A percentile compares a stretch with the other conserved stretches of the same genome.
Conservation (phyloP, 202 grass and related monocot genomes). For the Zoysia matrella region DNA sequence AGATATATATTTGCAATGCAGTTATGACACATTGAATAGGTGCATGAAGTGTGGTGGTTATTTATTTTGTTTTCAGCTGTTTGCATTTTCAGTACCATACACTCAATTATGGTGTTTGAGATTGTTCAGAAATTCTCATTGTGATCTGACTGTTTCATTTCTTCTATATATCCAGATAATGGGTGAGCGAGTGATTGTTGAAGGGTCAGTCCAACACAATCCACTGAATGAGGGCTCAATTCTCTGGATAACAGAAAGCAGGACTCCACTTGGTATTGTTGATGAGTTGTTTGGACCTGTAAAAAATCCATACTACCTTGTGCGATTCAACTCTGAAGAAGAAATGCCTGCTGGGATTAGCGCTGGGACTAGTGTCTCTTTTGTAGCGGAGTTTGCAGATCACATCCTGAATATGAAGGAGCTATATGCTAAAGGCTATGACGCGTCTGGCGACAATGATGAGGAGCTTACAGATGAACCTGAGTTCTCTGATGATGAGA, state of each 20-base stretch:
- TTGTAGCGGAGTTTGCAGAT: no score
- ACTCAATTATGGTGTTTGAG: no score
- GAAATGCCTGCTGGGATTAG: constrained; percentile 64
- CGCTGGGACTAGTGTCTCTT: no score
- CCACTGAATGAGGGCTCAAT: constrained; percentile 49
- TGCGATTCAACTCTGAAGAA: constrained; percentile 75
- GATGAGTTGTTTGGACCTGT: constrained; percentile 97
- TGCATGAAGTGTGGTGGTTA: neutral
- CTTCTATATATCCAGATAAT: constrained; percentile 63
- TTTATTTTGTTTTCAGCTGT: neutral
- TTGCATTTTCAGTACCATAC: no score
- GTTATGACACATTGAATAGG: neutral
- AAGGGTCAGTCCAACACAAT: constrained; percentile 82
- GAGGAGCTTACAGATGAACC: constrained; percentile 52
- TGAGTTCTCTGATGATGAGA: constrained; percentile 96
- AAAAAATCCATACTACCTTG: constrained; percentile 81
- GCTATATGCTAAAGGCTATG: constrained; percentile 80
- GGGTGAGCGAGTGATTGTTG: constrained; percentile 80
- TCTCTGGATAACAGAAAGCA: constrained; percentile 70
- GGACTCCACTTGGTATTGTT: constrained; percentile 69
- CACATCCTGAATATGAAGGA: constrained; percentile 69
- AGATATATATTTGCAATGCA: neutral
- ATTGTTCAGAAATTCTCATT: no score
- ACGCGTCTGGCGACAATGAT: constrained; percentile 68
- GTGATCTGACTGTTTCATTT: constrained; percentile 1